These are phyloP conservation scores for Aspergillus carbonarius DNA, from an alignment of 2,329 filamentous ascomycete genomes.

Conservation along the genomic window DNA sequence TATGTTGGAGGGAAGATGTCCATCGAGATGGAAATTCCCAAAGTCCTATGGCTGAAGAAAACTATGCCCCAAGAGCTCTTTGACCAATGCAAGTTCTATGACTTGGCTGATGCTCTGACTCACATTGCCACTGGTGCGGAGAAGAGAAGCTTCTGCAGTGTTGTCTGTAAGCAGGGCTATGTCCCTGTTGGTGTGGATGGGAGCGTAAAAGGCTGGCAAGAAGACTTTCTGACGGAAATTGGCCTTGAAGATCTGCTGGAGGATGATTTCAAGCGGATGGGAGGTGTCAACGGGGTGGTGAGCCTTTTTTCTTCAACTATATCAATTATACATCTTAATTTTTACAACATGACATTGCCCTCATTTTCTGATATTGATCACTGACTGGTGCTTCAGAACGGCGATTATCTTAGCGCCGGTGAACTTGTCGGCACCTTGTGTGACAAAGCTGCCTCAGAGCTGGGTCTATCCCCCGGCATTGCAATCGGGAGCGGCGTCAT, in stretches of 20 bases:
- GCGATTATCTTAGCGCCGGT: conserved; percentile 84
- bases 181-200: conserved; percentile 96
- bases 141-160: conserved; percentile 89
- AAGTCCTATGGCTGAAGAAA: conserved; percentile 97
- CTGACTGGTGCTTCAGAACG: conserved; percentile 64
- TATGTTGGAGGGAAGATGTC: conserved; percentile 99
- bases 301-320: conserved; percentile 45
- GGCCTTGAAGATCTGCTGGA: conserved; percentile 81
- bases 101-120: conserved; percentile 87
- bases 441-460: conserved; percentile 75
- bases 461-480: conserved; percentile 82
- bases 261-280: conserved; percentile 89
- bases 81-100: conserved; percentile 93
- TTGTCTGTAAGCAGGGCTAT: conserved; percentile 95
- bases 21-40: conserved; percentile 99
- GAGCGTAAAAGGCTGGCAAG: conserved; percentile 97
- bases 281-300: conserved; percentile 92
- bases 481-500: conserved; percentile 96
- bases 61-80: conserved; percentile 93
- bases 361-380: background rate
- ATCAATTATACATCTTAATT: background rate
- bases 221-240: conserved; percentile 85
- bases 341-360: background rate
- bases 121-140: conserved; percentile 92
- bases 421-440: conserved; percentile 85